phyloP scores from a whole-genome alignment of 2,329 filamentous ascomycete genomes.

The Phialophora chinensis region DNA sequence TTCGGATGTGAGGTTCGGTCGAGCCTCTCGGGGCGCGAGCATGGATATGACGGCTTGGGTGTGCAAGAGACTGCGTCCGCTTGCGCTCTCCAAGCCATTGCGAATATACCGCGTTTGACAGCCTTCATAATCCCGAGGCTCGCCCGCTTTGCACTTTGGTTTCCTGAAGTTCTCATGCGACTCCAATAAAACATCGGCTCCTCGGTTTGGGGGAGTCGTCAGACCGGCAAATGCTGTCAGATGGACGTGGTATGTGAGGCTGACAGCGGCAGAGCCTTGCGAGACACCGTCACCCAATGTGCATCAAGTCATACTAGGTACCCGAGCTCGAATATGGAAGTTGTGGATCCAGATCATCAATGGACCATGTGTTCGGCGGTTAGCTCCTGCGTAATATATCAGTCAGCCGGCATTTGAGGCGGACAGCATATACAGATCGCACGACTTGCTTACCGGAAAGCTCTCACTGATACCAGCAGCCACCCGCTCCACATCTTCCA shows the following conservation, averaged over 20 bases:
- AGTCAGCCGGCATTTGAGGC: conserved; percentile 19
- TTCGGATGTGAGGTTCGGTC: conserved; percentile 12
- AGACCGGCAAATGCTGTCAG: not conserved
- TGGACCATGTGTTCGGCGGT: conserved; percentile 31
- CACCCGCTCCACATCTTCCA: conserved; percentile 88
- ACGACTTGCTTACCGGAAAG: conserved; percentile 68
- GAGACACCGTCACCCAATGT: not conserved
- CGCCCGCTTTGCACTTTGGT: not conserved
- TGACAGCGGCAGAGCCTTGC: conserved; percentile 2
- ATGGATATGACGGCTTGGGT: conserved; percentile 3
- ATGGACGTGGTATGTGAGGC: not conserved
- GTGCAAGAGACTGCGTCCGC: not conserved
- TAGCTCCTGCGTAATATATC: conserved; percentile 28
- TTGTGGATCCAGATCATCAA: conserved; percentile 17
- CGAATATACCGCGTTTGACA: conserved; percentile 17
- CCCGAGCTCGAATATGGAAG: not conserved
- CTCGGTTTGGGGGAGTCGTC: not conserved
- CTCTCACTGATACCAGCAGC: conserved; percentile 79
- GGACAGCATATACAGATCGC: not conserved
- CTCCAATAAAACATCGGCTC: not conserved
- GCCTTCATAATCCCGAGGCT: conserved; percentile 15
- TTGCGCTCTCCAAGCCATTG: not conserved
- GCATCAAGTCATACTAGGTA: not conserved
- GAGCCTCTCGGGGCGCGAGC: not conserved
- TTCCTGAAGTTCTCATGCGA: not conserved